Evolutionary conservation across 2,329 filamentous ascomycete species (phyloP), one percentile per base, ranked within the genome.

Genomic region (Colletotrichum viniferum): DNA sequence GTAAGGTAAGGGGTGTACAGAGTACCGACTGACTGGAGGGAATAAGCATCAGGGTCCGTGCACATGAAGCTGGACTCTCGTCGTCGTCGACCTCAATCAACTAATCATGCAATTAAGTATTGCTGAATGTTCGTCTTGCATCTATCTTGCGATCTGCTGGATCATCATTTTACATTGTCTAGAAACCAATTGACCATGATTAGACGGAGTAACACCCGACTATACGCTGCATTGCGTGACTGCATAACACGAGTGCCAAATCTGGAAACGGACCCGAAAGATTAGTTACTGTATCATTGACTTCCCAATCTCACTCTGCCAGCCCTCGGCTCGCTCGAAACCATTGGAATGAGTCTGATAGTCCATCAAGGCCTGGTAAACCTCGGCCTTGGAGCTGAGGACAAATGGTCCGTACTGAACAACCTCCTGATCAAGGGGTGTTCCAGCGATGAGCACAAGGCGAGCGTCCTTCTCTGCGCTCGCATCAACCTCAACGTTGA

Each of bases 361-460:
- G 83, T 97, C 94, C 79, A 91, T 86, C 84, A 97, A 88, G 3
- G 95, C 94, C 86, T 96, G 90, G 80, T 94, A 92, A 5, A 96
- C 93, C 78, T 94, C 92, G 69, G 94, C 92, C 81, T 93, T 88
- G 56, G 89, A 91, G 76, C 87, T 95, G 74, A 96, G 85, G n/a
- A 97, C 95, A 81, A 97, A 97, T 1, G 95, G 95, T 0, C 95
- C 95, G 80, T 96, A 96, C 86, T 97, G 95, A 38, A 96, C 92
- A 43, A 97, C 90, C 55, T 92, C 90, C 85, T 97, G 95, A 79
- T 96, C 93, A 2, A 96, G 88, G 3, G 96, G 95, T 78, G 94
- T 90, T 13, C 96, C 95, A 0, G 95, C 94, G 18, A 97, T 89
- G 38, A 98, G 86, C 60, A 97, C 91, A 79, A 94, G 89, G 68